Percentiles rank a stretch among this genome's conserved stretches.
Evolutionary conservation across 2,329 filamentous ascomycete genomes (phyloP).

Genomic region (Fusarium sp.): DNA sequence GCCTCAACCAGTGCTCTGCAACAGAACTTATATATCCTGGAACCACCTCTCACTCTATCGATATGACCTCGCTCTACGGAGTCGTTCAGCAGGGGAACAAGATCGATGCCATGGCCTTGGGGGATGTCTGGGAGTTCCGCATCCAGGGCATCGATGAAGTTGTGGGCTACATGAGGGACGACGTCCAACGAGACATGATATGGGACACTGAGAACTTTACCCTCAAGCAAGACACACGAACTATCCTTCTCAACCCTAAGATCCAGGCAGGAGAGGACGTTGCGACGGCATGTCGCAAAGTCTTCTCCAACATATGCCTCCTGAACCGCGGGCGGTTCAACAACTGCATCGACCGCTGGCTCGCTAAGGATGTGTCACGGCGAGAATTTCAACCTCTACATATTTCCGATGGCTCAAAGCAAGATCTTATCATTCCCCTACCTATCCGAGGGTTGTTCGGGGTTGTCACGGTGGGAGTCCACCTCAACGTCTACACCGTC

Average conservation of each 20-base stretch:
- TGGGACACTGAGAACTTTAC: slow-evolving; percentile 26
- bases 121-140: slow-evolving; percentile 26
- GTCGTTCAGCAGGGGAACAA: slow-evolving; percentile 37
- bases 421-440: slow-evolving; percentile 45
- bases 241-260: slow-evolving; percentile 37
- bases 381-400: slow-evolving; percentile 46
- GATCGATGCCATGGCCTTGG: slow-evolving; percentile 4
- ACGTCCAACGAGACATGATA: slow-evolving; percentile 15
- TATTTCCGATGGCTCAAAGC: slow-evolving; percentile 28
- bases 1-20: slow-evolving; percentile 6
- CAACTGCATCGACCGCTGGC: slow-evolving; percentile 43
- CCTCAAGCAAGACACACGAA: slow-evolving; percentile 8
- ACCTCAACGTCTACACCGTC: slow-evolving; percentile 50
- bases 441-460: slow-evolving; percentile 50
- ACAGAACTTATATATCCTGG: slow-evolving; percentile 7
- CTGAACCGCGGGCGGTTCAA: slow-evolving; percentile 41
- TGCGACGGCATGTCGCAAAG: slow-evolving; percentile 15
- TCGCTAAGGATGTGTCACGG: slow-evolving; percentile 23
- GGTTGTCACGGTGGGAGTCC: slow-evolving; percentile 49
- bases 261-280: slow-evolving; percentile 25
- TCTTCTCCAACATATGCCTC: slow-evolving; percentile 40
- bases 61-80: slow-evolving; percentile 26
- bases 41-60: background rate
- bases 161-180: slow-evolving; percentile 33
- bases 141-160: slow-evolving; percentile 31